Conservation (phyloP, 495 filamentous ascomycete genomes). For the Podospora tetraspora region DNA sequence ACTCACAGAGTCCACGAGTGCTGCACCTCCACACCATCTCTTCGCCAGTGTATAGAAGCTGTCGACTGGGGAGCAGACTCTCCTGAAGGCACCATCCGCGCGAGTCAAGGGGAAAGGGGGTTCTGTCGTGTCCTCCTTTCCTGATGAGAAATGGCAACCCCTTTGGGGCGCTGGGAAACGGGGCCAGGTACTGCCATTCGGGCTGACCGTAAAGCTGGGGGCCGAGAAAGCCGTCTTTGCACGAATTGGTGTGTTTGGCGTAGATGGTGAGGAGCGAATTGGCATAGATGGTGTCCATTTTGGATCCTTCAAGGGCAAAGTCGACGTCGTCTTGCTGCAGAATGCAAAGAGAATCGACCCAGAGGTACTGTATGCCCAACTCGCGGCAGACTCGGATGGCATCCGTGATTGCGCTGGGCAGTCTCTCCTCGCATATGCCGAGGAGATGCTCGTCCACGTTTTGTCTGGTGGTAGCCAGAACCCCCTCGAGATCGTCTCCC, state of each 20-base stretch:
- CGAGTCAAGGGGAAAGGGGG: constrained; percentile 13
- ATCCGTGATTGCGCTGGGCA: constrained; percentile 3
- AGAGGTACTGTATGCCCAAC: constrained; percentile 1
- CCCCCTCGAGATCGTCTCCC: not conserved
- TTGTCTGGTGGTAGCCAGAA: not conserved
- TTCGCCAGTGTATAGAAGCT: constrained; percentile 18
- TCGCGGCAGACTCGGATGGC: constrained; percentile 1
- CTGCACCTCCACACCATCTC: constrained; percentile 25
- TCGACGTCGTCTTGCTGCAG: constrained; percentile 30
- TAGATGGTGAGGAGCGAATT: constrained; percentile 26
- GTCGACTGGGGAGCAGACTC: constrained; percentile 22
- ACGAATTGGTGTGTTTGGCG: constrained; percentile 4
- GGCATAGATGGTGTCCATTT: constrained; percentile 29
- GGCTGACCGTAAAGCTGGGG: not conserved
- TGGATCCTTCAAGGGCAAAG: constrained; percentile 21
- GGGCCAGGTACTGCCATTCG: not conserved
- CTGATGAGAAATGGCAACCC: not conserved
- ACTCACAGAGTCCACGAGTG: constrained; percentile 18
- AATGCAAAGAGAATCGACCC: constrained; percentile 18
- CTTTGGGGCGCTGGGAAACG: not conserved
- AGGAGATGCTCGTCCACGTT: not conserved
- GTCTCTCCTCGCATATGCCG: not conserved
- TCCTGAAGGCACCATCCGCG: constrained; percentile 28
- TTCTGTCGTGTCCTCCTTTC: no score
- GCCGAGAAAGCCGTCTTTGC: constrained; percentile 10